These are phyloP conservation scores for Gentiana macrophylla DNA, from an alignment of 257 asterid genomes.

Conservation along the genomic window DNA sequence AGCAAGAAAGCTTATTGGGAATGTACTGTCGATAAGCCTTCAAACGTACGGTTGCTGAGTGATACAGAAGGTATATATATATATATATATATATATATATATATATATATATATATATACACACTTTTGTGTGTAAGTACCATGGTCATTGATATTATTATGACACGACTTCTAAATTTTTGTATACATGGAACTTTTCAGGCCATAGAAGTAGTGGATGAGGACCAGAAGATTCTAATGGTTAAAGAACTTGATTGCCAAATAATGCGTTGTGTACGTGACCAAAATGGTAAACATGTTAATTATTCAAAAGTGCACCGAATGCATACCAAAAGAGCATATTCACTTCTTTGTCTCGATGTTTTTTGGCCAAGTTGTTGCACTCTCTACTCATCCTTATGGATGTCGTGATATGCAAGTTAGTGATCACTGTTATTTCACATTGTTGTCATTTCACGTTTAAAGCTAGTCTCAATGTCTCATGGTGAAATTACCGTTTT, in stretches of 20 bases:
- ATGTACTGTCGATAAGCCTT: too few relatives aligned
- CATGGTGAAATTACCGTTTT: not conserved
- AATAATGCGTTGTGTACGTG: constrained; percentile 42
- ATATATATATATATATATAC: not conserved
- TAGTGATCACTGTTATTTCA: constrained; percentile 4
- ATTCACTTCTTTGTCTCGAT: constrained; percentile 44
- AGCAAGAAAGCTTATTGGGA: too few relatives aligned
- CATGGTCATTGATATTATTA: too few relatives aligned
- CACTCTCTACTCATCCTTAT: constrained; percentile 70
- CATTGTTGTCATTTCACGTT: too few relatives aligned
- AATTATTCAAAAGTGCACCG: constrained; percentile 63
- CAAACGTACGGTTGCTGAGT: too few relatives aligned
- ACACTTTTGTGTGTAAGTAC: too few relatives aligned
- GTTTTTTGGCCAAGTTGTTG: constrained; percentile 52
- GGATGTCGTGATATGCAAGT: constrained; percentile 79
- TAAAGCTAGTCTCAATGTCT: not conserved
- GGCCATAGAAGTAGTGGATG: too few relatives aligned
- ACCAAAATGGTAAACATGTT: constrained; percentile 60
- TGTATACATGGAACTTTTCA: not conserved
- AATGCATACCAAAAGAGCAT: constrained; percentile 39
- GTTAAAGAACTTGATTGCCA: constrained; percentile 48
- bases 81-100: too few relatives aligned
- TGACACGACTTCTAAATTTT: too few relatives aligned
- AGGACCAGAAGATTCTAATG: constrained; percentile 28
- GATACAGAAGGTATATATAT: constrained; percentile 5